A percentile compares a stretch with the other conserved stretches of the same genome.
Evolutionary conservation across 164 flowering plant species (phyloP).

Genomic region (Malania oleifera): DNA sequence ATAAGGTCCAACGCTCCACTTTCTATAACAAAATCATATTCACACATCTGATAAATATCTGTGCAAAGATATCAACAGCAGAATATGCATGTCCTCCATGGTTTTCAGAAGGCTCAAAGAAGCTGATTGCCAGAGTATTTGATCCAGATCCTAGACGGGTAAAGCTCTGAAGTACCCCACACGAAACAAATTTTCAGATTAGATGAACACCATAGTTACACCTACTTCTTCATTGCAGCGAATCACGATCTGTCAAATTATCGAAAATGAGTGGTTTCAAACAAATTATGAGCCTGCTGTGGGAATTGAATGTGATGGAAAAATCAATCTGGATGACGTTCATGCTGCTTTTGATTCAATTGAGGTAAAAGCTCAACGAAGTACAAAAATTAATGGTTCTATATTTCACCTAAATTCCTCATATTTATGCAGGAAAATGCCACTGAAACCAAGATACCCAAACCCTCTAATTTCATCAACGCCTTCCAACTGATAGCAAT

Average conservation of each 20-base stretch:
- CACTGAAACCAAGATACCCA: conserved; percentile 12
- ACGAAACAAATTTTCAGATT: not conserved
- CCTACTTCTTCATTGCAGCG: conserved; percentile 31
- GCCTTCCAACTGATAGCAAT: conserved; percentile 49
- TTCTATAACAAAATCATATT: not conserved
- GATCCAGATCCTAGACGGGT: conserved; percentile 53
- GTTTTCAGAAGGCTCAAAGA: conserved; percentile 47
- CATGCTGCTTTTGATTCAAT: conserved; percentile 37
- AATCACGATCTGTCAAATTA: conserved; percentile 52
- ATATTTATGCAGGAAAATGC: conserved; percentile 20
- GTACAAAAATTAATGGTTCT: not conserved
- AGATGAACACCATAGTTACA: conserved; percentile 2
- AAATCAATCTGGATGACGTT: conserved; percentile 38
- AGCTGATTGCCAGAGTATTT: conserved; percentile 49
- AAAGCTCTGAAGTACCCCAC: conserved; percentile 6
- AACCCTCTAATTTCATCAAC: conserved; percentile 33
- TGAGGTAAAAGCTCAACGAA: conserved; percentile 29
- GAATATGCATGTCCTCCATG: conserved; percentile 54
- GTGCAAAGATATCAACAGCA: conserved; percentile 52
- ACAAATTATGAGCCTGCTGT: conserved; percentile 38
- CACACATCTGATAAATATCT: conserved; percentile 9
- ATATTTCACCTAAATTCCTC: not conserved
- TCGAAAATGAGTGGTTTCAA: conserved; percentile 62
- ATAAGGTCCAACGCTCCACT: not conserved
- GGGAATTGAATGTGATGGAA: conserved; percentile 25